These are phyloP conservation scores for Cladobotryum mycophilum DNA, from an alignment of 2,329 filamentous ascomycete species.

Conservation along the genomic window DNA sequence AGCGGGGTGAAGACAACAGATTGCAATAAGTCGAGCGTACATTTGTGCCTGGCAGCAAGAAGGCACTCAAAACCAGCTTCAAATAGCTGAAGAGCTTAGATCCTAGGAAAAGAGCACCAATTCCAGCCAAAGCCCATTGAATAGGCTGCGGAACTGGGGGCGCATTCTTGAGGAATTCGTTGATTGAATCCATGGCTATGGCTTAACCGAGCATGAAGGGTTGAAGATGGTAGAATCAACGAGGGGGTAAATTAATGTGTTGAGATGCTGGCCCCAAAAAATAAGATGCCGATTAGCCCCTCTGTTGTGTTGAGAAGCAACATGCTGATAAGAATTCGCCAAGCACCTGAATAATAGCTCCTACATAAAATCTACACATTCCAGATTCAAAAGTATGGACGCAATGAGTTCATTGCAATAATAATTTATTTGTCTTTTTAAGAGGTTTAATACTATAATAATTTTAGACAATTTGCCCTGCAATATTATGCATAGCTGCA, in stretches of 20 bases:
- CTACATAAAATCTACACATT: no score
- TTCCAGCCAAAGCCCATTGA: slow-evolving; percentile 41
- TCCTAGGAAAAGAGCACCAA: slow-evolving; percentile 55
- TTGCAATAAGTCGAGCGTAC: slow-evolving; percentile 34
- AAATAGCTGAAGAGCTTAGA: slow-evolving; percentile 53
- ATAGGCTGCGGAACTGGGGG: slow-evolving; percentile 36
- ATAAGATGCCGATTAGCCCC: slow-evolving; percentile 2
- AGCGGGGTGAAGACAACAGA: background rate
- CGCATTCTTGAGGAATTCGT: slow-evolving; percentile 20
- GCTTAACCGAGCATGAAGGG: background rate
- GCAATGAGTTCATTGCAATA: no score
- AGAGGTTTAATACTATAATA: no score
- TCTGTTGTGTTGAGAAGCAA: background rate
- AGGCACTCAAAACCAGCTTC: slow-evolving; percentile 59
- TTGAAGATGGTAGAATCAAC: slow-evolving; percentile 2
- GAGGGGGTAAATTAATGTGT: background rate
- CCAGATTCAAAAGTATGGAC: no score
- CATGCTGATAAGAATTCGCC: no score
- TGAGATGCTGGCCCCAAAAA: no score
- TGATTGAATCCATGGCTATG: slow-evolving; percentile 23
- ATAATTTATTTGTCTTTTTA: no score
- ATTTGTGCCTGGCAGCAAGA: slow-evolving; percentile 59
- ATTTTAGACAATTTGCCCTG: no score
- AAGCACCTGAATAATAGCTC: no score
- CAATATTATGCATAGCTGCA: no score